Conservation (phyloP, 352 stramenopile genomes). For the Phytophthora cactorum region DNA sequence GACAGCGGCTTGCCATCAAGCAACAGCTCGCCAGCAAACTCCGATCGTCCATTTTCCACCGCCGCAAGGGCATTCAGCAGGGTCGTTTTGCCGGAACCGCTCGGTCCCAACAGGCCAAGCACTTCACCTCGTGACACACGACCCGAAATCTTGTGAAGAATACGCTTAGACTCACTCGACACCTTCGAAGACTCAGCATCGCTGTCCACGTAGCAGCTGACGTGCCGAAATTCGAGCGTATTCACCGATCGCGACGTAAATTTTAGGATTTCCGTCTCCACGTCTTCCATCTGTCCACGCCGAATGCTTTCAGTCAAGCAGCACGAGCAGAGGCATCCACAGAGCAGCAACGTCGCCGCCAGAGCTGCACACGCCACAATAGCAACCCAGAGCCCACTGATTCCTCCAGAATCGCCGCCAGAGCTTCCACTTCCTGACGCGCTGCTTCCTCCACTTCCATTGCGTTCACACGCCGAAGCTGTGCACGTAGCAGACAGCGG, state of each 20-base stretch:
- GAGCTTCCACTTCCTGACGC: constrained; percentile 37
- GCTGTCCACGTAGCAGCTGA: constrained; percentile 55
- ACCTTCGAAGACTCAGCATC: constrained; percentile 3
- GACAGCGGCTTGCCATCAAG: constrained; percentile 66
- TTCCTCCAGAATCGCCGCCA: constrained; percentile 15
- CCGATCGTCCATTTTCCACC: constrained; percentile 67
- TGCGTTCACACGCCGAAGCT: constrained; percentile 67
- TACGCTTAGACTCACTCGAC: constrained; percentile 34
- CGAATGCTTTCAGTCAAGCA: constrained; percentile 24
- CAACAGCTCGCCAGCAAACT: constrained; percentile 60
- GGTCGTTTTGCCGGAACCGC: constrained; percentile 86
- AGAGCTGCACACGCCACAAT: constrained; percentile 29
- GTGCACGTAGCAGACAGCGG: constrained; percentile 68
- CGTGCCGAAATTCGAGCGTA: constrained; percentile 59
- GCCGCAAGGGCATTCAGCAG: constrained; percentile 79
- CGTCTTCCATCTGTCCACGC: constrained; percentile 16
- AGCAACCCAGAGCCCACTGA: constrained; percentile 21
- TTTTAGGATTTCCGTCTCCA: constrained; percentile 56
- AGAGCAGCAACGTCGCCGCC: constrained; percentile 20
- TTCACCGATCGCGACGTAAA: constrained; percentile 48
- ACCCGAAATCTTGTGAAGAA: constrained; percentile 70
- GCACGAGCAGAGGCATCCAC: constrained; percentile 22
- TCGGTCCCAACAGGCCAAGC: constrained; percentile 75
- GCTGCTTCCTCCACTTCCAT: constrained; percentile 30
- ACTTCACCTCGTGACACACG: constrained; percentile 62